Conservation (phyloP, 2,329 filamentous ascomycete genomes). For the Polytolypa hystricis region DNA sequence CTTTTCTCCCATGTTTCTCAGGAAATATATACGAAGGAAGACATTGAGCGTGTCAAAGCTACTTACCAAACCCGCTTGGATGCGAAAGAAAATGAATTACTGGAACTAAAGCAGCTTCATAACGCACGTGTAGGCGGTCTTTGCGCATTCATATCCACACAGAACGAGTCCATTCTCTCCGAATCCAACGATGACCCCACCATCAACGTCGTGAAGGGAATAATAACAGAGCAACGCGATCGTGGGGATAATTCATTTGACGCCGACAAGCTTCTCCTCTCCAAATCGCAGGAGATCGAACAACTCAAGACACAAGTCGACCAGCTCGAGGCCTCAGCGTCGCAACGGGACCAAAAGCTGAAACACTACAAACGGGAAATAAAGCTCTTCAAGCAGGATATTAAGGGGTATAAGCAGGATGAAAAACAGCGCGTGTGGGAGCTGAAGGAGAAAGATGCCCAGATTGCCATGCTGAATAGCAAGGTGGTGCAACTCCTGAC, state of each 20-base stretch:
- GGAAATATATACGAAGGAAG: background rate
- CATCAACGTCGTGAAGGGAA: slow-evolving; percentile 1
- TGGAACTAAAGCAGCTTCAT: slow-evolving; percentile 7
- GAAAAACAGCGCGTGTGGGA: slow-evolving; percentile 17
- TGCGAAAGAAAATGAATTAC: slow-evolving; percentile 9
- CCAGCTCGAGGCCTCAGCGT: slow-evolving; percentile 5
- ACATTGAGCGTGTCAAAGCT: slow-evolving; percentile 5
- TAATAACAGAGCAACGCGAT: slow-evolving; percentile 6
- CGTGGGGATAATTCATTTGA: background rate
- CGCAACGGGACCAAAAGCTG: slow-evolving; percentile 13
- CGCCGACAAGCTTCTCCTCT: background rate
- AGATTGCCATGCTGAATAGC: slow-evolving; percentile 19
- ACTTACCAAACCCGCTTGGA: slow-evolving; percentile 8
- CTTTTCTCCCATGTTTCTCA: slow-evolving; percentile 1
- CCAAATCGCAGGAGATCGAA: slow-evolving; percentile 4
- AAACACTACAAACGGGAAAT: slow-evolving; percentile 37
- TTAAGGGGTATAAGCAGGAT: slow-evolving; percentile 35
- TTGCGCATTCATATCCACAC: slow-evolving; percentile 9
- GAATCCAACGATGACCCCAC: slow-evolving; percentile 3
- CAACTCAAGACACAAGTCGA: slow-evolving; percentile 2
- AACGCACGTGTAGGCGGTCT: slow-evolving; percentile 7
- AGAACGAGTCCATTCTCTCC: background rate
- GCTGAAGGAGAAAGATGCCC: slow-evolving; percentile 15
- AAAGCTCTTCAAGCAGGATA: slow-evolving; percentile 39
- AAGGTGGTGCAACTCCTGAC: slow-evolving; percentile 15